phyloP scores from a whole-genome alignment of 169 alveolate species.

The Cystoisospora suis region DNA sequence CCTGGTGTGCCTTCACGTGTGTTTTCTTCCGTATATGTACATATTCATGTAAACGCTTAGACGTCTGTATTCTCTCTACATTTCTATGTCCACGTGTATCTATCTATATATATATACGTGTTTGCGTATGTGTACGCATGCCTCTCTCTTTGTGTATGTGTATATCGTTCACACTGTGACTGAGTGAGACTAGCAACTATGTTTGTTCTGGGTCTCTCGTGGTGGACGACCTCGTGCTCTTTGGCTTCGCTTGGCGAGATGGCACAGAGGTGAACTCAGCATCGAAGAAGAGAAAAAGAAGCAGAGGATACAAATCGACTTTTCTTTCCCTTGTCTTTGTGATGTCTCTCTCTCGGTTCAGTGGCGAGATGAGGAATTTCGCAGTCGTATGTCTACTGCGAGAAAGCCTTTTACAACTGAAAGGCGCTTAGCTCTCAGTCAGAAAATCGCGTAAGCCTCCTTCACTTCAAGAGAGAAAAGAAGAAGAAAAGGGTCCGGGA shows the following conservation, averaged over 20 bases:
- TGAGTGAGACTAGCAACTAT: too few relatives aligned
- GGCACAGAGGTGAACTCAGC: too few relatives aligned
- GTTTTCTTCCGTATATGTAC: background rate
- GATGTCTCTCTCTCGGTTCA: background rate
- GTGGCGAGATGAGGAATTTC: constrained; percentile 6
- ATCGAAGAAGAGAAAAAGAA: too few relatives aligned
- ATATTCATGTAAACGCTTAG: too few relatives aligned
- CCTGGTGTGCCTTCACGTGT: background rate
- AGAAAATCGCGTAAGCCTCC: background rate
- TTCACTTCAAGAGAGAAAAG: too few relatives aligned
- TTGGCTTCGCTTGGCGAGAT: too few relatives aligned
- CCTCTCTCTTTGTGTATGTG: background rate
- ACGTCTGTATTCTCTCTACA: too few relatives aligned
- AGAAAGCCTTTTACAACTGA: background rate
- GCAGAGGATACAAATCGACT: too few relatives aligned
- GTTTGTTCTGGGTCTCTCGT: too few relatives aligned
- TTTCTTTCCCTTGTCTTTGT: background rate
- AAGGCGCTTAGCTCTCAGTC: constrained; percentile 3
- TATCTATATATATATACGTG: background rate
- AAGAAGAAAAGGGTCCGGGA: too few relatives aligned
- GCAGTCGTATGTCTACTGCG: background rate
- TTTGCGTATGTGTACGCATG: background rate
- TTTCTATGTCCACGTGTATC: background rate
- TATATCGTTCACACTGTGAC: too few relatives aligned
- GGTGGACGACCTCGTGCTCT: too few relatives aligned